phyloP scores from a whole-genome alignment of 257 asterid genomes.

The Linderniella brevidens region DNA sequence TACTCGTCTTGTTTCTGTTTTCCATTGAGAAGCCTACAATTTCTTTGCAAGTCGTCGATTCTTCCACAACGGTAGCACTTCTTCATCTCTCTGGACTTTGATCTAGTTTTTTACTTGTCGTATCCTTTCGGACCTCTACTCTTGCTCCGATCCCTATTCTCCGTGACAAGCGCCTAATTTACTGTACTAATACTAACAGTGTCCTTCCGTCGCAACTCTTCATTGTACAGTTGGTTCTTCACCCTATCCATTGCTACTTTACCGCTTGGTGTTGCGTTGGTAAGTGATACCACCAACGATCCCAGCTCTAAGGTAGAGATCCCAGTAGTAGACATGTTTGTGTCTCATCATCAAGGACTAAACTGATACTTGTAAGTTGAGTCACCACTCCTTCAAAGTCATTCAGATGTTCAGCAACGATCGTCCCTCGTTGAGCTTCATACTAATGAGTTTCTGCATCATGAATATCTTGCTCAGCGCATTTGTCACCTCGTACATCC shows the following conservation, averaged over 20 bases:
- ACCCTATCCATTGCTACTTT: background rate
- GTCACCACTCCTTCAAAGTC: background rate
- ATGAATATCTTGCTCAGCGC: too few relatives aligned
- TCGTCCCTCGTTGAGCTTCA: background rate
- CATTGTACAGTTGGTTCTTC: background rate
- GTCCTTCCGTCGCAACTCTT: background rate
- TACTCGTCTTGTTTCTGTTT: background rate
- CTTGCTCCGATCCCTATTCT: background rate
- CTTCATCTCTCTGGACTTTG: background rate
- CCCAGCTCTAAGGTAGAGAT: background rate
- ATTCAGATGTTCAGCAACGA: background rate
- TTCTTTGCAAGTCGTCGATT: background rate
- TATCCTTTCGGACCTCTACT: background rate
- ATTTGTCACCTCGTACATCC: too few relatives aligned
- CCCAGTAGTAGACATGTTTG: background rate
- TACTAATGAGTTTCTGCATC: background rate
- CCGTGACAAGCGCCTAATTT: background rate
- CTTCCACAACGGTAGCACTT: background rate
- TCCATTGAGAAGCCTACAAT: background rate
- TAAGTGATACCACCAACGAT: background rate
- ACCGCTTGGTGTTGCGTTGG: background rate
- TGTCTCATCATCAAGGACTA: background rate
- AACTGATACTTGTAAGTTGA: background rate
- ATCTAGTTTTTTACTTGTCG: background rate
- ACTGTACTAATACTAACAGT: background rate